Conservation (phyloP, 2,329 filamentous ascomycete species). For the Nakataea oryzae region DNA sequence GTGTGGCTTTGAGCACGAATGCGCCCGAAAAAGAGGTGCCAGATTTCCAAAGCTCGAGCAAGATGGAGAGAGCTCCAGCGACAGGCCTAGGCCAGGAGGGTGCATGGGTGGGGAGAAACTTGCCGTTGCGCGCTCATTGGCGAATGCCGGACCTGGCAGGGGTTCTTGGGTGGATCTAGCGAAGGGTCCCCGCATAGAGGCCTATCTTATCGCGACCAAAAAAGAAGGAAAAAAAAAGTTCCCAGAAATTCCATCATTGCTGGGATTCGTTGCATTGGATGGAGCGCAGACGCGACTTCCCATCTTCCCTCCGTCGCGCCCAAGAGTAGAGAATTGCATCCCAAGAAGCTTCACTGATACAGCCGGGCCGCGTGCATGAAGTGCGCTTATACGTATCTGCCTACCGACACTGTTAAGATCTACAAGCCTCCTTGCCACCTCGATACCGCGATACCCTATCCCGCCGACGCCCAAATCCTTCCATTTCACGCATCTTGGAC, state of each 20-base stretch:
- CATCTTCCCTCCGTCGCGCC: too few species aligned
- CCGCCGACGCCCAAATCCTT: neutral
- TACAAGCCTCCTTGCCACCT: neutral
- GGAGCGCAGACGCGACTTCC: too few species aligned
- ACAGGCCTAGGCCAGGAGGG: neutral
- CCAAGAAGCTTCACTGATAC: too few species aligned
- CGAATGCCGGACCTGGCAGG: too few species aligned
- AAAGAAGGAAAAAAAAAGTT: neutral
- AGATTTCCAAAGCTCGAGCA: neutral
- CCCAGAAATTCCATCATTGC: neutral
- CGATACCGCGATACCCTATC: neutral
- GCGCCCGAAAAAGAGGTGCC: conserved; percentile 1
- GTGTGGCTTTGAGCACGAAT: neutral
- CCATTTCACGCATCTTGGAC: neutral
- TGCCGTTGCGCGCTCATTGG: neutral
- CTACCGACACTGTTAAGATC: too few species aligned
- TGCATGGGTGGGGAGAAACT: neutral
- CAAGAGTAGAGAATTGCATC: too few species aligned
- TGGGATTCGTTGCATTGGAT: too few species aligned
- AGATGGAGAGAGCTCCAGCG: neutral
- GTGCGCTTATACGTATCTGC: too few species aligned
- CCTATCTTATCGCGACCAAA: neutral
- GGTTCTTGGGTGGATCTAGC: too few species aligned
- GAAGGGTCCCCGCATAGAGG: too few species aligned
- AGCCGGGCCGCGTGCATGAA: too few species aligned